phyloP scores from a whole-genome alignment of 257 asterid species.

The Plectranthus barbatus region DNA sequence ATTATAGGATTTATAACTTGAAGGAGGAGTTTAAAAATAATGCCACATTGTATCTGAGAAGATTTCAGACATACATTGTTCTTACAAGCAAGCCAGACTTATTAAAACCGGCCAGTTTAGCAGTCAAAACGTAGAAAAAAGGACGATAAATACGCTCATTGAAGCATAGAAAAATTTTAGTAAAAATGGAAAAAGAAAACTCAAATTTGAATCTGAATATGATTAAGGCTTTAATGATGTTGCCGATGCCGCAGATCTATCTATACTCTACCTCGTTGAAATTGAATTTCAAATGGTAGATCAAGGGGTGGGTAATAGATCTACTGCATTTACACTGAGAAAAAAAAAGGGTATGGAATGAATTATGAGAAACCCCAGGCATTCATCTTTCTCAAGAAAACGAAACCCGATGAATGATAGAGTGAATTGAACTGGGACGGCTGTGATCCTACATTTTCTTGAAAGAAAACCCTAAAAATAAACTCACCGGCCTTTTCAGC shows the following conservation, averaged over 20 bases:
- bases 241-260: slow-evolving; percentile 16
- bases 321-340: slow-evolving; percentile 7
- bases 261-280: background rate
- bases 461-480: slow-evolving; percentile 3
- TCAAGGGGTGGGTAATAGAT: too few relatives aligned
- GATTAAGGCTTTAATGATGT: slow-evolving; percentile 10
- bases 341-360: background rate
- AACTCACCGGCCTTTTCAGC: slow-evolving; percentile 14
- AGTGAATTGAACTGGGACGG: background rate
- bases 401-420: background rate
- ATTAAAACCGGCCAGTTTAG: background rate
- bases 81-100: background rate
- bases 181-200: background rate
- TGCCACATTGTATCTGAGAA: background rate
- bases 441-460: background rate
- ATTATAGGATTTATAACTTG: background rate
- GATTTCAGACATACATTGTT: too few relatives aligned
- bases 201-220: background rate
- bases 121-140: background rate
- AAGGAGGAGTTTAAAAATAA: background rate
- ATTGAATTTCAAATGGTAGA: background rate
- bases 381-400: background rate
- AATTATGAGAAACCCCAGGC: background rate
- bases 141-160: background rate
- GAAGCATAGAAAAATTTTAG: background rate